Evolutionary conservation across 306 rosid genomes (phyloP), one percentile per base, ranked within the genome.

Genomic region (Adenanthera pavonina): DNA sequence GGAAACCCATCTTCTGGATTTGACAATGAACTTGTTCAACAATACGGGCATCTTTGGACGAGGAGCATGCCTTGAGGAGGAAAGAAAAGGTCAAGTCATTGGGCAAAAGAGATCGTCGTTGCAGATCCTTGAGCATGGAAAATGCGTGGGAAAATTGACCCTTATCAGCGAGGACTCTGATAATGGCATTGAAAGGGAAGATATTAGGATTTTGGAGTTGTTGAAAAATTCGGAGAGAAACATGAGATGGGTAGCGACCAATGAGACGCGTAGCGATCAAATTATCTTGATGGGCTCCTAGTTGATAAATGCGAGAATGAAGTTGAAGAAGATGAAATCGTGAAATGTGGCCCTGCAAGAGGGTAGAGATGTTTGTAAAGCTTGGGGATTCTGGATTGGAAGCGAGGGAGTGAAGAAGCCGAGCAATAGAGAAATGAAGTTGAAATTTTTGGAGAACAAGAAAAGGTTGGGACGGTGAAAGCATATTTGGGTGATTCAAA

Each of bases 261-360:
- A 91, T 89, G 52, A 91, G 95, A 44, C 95, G 95, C 6, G 92
- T 89, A 17, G 88, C 90, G 15, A 88, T 78, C 68, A 89, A 81
- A 74, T 91, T 82, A 86, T 91, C 74, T 51, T 89, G 89, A 79
- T 91, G 89, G 33, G 91, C 90, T 6, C 86, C 89, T 0, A 86
- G 4, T 43, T 64, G 89, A 33, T 88, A 74, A 67, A 89, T 35
- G 75, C 60, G 89, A 61, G 90, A 85, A 35, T 91, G 93, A 69
- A 88, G 78, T 86, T 89, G 93, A 68, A 78, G 92, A 68, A 91
- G 90, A 49, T 76, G 76, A 56, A 84, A 35, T 46, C 43, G 72
- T 0, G 87, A 62, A 77, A 86, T 44, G 70, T 46, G 88, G 59
- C 90, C 89, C 51, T 81, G 89, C 36, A 91, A 84, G 62, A 76